phyloP scores from a whole-genome alignment of 176 grass and related monocot species.

The Thinopyrum elongatum region DNA sequence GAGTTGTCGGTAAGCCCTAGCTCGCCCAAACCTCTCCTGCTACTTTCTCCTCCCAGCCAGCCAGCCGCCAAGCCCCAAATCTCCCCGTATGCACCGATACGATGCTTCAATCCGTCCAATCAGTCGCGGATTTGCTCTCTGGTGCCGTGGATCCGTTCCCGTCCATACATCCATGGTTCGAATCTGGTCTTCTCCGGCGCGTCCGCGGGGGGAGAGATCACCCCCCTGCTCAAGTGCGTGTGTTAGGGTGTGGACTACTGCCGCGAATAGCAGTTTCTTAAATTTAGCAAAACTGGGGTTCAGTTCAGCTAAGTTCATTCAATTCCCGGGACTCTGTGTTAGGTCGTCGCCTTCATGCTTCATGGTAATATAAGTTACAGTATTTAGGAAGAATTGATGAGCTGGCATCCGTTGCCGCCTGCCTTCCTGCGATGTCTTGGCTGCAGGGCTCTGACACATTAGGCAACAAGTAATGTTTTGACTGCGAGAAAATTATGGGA shows the following conservation, averaged over 20 bases:
- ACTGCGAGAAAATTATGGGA: neutral
- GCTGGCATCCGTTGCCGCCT: neutral
- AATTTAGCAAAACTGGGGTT: neutral
- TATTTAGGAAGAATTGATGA: neutral
- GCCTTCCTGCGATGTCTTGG: neutral
- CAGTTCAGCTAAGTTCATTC: neutral
- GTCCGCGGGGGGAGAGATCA: neutral
- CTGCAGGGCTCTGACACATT: neutral
- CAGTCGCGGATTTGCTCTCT: neutral
- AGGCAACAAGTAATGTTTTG: neutral
- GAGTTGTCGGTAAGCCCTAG: slow-evolving; percentile 39
- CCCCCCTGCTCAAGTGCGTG: neutral
- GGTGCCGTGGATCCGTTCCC: neutral
- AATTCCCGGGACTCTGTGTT: neutral
- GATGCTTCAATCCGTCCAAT: neutral
- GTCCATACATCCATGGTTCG: neutral
- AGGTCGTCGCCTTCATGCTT: neutral
- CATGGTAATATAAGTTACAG: neutral
- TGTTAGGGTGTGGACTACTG: neutral
- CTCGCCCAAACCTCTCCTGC: neutral
- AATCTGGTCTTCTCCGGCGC: neutral
- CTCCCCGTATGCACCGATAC: neutral
- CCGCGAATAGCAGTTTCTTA: neutral
- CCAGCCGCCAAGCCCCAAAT: neutral
- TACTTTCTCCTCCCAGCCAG: neutral